phyloP scores from a whole-genome alignment of 2,329 filamentous ascomycete genomes.

The Aspergillus udagawae region DNA sequence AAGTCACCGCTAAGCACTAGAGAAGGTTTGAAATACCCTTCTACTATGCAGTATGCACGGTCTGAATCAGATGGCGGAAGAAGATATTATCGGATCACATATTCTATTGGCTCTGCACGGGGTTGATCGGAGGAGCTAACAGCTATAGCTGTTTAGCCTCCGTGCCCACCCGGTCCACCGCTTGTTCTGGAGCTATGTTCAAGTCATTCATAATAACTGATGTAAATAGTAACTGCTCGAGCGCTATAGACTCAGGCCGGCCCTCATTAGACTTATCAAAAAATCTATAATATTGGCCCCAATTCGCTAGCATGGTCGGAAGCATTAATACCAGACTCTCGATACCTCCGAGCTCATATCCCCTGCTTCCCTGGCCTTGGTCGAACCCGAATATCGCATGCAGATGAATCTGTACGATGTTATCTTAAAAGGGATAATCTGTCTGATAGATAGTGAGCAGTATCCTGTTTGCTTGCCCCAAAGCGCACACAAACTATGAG shows the following conservation, averaged over 20 bases:
- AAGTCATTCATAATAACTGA: not conserved
- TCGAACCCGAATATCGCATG: not conserved
- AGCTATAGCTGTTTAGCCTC: not conserved
- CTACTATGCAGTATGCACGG: conserved; percentile 18
- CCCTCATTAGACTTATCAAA: not conserved
- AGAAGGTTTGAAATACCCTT: conserved; percentile 40
- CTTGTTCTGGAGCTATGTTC: not conserved
- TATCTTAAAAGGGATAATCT: not conserved
- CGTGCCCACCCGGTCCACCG: not conserved
- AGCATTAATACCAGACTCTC: not conserved
- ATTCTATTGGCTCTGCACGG: not conserved
- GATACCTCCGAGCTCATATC: not conserved
- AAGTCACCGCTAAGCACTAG: conserved; percentile 63
- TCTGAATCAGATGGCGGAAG: not conserved
- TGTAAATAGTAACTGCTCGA: not conserved
- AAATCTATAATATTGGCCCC: not conserved
- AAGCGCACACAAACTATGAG: not conserved
- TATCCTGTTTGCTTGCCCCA: not conserved
- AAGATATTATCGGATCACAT: not conserved
- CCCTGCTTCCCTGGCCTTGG: not conserved
- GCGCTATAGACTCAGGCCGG: not conserved
- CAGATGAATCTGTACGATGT: not conserved
- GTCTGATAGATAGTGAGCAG: not conserved
- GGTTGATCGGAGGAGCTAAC: not conserved
- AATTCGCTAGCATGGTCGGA: not conserved